These are phyloP conservation scores for Tetrahymena borealis DNA, from an alignment of 73 alveolate genomes.

Conservation along the genomic window DNA sequence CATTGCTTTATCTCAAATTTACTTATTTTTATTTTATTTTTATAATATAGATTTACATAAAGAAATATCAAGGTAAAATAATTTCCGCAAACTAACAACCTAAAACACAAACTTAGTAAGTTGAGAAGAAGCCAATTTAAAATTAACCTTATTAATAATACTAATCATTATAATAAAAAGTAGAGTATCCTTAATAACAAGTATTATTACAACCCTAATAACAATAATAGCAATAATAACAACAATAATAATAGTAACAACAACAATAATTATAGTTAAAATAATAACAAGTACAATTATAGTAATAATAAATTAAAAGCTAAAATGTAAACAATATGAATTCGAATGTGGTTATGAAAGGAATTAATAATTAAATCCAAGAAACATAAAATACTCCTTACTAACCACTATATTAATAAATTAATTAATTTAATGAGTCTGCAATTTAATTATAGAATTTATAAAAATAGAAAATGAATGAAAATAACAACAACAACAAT, in stretches of 20 bases:
- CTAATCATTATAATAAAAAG: not conserved
- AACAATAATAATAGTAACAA: not conserved
- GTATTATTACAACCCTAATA: not conserved
- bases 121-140: not conserved
- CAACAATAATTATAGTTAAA: not conserved
- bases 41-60: not conserved
- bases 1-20: not conserved
- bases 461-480: not conserved
- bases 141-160: not conserved
- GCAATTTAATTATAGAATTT: not conserved
- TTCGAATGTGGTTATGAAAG: too few species aligned
- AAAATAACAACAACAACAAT: not conserved
- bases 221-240: not conserved
- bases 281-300: not conserved
- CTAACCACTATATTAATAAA: not conserved
- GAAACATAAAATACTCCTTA: not conserved
- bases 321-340: not conserved
- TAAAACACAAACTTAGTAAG: not conserved
- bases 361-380: not conserved
- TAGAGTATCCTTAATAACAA: not conserved
- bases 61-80: not conserved
- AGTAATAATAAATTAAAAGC: too few species aligned
- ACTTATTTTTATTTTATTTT: not conserved
- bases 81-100: not conserved
- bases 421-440: not conserved